phyloP scores from a whole-genome alignment of 1,284 basidiomycete genomes.

The Moniliella sp. region DNA sequence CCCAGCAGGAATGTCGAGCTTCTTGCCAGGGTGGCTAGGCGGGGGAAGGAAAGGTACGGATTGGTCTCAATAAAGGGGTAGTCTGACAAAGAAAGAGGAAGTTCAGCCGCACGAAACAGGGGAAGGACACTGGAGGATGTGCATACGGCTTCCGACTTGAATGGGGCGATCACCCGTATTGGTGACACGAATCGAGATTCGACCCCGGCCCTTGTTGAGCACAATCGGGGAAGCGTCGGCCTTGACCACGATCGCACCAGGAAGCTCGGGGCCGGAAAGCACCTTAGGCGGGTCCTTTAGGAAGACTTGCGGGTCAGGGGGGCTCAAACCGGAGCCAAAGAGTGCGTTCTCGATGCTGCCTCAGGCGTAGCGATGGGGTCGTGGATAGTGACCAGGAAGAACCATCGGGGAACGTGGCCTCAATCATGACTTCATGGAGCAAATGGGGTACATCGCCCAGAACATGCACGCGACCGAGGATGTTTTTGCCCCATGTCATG shows the following conservation, averaged over 20 bases:
- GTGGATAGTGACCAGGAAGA: conserved; percentile 39
- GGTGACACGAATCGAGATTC: conserved; percentile 54
- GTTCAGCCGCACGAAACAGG: too few relatives aligned
- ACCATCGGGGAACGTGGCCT: conserved; percentile 27
- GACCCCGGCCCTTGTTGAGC: conserved; percentile 52
- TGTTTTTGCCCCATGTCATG: conserved; percentile 51
- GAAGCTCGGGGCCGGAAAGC: conserved; percentile 4
- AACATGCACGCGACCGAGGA: conserved; percentile 78
- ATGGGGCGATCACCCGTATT: conserved; percentile 87
- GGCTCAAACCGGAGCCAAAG: conserved; percentile 74
- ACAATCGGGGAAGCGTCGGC: conserved; percentile 39
- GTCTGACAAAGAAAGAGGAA: too few relatives aligned
- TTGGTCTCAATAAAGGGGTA: conserved; percentile 80
- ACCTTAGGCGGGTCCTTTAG: neutral
- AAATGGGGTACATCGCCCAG: conserved; percentile 42
- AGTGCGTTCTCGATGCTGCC: conserved; percentile 56
- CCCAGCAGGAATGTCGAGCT: conserved; percentile 75
- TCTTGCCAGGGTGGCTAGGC: conserved; percentile 57
- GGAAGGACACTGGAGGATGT: too few relatives aligned
- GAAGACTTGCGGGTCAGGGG: conserved; percentile 44
- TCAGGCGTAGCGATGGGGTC: conserved; percentile 56
- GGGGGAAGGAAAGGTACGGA: conserved; percentile 57
- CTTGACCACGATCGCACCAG: conserved; percentile 14
- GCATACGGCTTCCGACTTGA: too few relatives aligned
- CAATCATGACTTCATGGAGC: conserved; percentile 33